Base-by-base conservation (phyloP, 1,284 basidiomycete species). In the Blastosporella zonata region DNA sequence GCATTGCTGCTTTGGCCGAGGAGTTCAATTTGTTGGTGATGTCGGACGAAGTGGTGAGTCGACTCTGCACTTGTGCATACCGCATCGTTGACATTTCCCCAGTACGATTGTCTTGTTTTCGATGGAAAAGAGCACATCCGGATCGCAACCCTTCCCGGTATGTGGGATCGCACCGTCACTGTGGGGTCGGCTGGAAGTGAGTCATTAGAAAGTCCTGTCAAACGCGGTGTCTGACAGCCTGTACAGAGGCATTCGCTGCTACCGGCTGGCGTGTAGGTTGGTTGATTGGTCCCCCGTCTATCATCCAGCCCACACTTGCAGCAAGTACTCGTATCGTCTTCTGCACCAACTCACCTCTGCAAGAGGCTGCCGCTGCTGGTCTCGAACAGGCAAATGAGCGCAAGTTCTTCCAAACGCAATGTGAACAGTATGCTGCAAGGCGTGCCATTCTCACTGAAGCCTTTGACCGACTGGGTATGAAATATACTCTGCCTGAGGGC, bases 221-320 rank as follows among this genome's bases (percentile, higher is more conserved):
- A 9, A 20, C 45, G 12, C 17, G 36, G 36, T 37, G 41, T 37
- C 45, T 55, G 38, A 53, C 36, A n/a, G n/a, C 47, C 20, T 54
- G 44, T 48, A 9, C 63, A 93, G 90, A 94, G 74, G 85, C 92
- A n/a, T 99, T 99, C 67, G 91, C 96, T 13, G 93, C 93, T 6
- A 99, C 97, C 1, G 97, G 97, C 20, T 99, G 96, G 96, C 85
- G 97, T 49, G 82, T 99, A 20, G 97, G 96, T 60, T 99, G 94
- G 94, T 79, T 95, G 10, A 87, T 99, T 55, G 97, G 90, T 5
- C 91, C 93, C 3, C 64, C 80, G 18, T 83, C 82, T 33, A 89
- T 99, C 59, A 89, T 97, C 49, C 74, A 75, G 29, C 93, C 96
- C 1, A 87, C 92, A 3, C 77, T 97, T 17, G 93, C 93, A 2